Base-by-base conservation (phyloP, 768 basidiomycete species). In the Boletellus emodensis region DNA sequence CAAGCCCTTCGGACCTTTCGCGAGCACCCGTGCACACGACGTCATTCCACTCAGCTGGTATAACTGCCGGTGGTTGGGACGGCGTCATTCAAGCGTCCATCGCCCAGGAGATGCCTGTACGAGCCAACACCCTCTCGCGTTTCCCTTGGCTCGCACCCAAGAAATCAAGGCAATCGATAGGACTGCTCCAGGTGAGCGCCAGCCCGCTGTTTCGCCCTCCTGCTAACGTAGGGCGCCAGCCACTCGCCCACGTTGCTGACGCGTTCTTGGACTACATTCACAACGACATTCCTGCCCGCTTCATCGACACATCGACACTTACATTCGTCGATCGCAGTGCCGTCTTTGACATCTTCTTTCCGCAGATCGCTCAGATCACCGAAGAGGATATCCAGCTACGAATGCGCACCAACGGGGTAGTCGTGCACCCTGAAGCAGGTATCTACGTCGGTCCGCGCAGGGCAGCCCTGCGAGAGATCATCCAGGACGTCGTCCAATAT, bases 241-340 rank as follows among this genome's bases (percentile, higher is more conserved):
- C 46, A 5, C 38, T 36, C 14, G 1, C 42, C 9, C 18, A 53
- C 14, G 46, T 63, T 9, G 46, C 39, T 1, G 37, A 53, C 0
- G 60, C 41, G 22, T 66, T 64, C 36, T 51, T 14, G 5, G 10
- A 55, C 4, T 62, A 66, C 50, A 57, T 66, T 38, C 39, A 11
- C 17, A 65, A 67, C 28, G 54, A 66, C n/a, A 57, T 65, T 15
- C 63, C 63, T 13, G 39, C 52, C 12, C 62, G 64, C 12, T 50
- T 64, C 12, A 64, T 64, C 15, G 59, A 66, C 43, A 58, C 61
- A 1, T 24, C 53, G 18, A 61, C 12, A 0, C 17, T 64, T 53
- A 54, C 32, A 7, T 64, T 65, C 20, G 55, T 65, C 39, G 53
- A 63, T 10, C 64, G 63, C 20, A 6, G 37, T 7, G 55, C 50